phyloP scores from a whole-genome alignment of 371 early-diverging fungal species.

The Cladochytrium tenue region DNA sequence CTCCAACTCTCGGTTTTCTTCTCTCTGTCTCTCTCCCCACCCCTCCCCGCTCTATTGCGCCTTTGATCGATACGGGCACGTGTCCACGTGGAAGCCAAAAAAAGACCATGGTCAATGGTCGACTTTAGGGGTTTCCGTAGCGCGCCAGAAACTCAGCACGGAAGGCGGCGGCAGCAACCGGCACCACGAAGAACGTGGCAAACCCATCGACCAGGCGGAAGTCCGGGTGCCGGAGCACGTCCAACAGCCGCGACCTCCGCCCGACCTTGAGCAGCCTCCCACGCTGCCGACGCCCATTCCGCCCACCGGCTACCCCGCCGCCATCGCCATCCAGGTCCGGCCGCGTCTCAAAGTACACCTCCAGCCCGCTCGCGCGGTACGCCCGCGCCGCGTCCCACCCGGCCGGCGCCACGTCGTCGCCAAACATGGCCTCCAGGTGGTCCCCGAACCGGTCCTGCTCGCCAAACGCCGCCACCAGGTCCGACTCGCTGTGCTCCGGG shows the following conservation, averaged over 20 bases:
- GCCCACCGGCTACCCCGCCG: constrained; percentile 5
- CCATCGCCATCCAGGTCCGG: constrained; percentile 50
- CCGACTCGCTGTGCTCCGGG: constrained; percentile 90
- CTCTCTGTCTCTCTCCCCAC: no score
- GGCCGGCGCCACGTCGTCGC: constrained; percentile 60
- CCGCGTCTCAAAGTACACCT: constrained; percentile 74
- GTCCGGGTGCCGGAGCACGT: constrained; percentile 22
- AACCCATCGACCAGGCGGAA: constrained; percentile 44
- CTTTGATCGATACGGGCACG: no score
- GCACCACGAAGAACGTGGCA: constrained; percentile 34
- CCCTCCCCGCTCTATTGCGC: no score
- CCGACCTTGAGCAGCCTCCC: constrained; percentile 30
- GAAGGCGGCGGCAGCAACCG: constrained; percentile 14
- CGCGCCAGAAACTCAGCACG: constrained; percentile 24
- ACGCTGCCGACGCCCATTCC: constrained; percentile 10
- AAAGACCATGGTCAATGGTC: no score
- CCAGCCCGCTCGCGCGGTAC: constrained; percentile 71
- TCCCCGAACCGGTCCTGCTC: constrained; percentile 81
- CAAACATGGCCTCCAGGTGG: constrained; percentile 84
- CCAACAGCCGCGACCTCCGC: constrained; percentile 22
- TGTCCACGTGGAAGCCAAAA: no score
- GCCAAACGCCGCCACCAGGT: constrained; percentile 83
- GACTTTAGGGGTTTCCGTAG: no score
- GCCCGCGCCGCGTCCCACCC: constrained; percentile 76
- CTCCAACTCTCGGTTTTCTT: no score